phyloP scores from a whole-genome alignment of 352 stramenopile species.

The Pythium utonaiense region DNA sequence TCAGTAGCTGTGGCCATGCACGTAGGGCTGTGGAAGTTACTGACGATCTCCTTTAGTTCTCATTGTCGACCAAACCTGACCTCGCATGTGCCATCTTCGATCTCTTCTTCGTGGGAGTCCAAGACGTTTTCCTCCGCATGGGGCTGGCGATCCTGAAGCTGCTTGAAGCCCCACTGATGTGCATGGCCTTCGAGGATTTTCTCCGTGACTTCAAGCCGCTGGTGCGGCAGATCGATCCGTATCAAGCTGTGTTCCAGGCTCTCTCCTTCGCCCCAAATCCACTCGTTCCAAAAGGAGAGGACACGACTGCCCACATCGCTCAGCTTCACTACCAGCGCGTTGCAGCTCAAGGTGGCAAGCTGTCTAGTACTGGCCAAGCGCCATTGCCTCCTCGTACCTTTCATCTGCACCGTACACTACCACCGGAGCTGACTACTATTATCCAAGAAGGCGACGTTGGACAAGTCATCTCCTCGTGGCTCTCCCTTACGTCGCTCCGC shows the following conservation, averaged over 20 bases:
- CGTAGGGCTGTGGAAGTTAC: too few species aligned
- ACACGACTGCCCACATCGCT: slow-evolving; percentile 57
- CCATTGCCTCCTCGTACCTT: slow-evolving; percentile 38
- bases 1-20: not conserved
- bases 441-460: slow-evolving; percentile 38
- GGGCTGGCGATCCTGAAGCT: slow-evolving; percentile 78
- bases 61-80: slow-evolving; percentile 76
- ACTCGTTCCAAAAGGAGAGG: slow-evolving; percentile 34
- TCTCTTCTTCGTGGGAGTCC: slow-evolving; percentile 75
- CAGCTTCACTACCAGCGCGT: slow-evolving; percentile 40
- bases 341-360: not conserved
- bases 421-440: slow-evolving; percentile 41
- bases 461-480: slow-evolving; percentile 40
- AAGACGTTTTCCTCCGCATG: slow-evolving; percentile 79
- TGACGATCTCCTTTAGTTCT: slow-evolving; percentile 41
- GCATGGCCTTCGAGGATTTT: slow-evolving; percentile 82
- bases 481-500: slow-evolving; percentile 36
- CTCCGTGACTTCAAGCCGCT: slow-evolving; percentile 79
- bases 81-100: slow-evolving; percentile 82
- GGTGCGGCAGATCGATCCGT: slow-evolving; percentile 70
- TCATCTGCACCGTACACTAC: slow-evolving; percentile 57
- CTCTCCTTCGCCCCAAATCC: slow-evolving; percentile 52
- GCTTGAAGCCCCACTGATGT: slow-evolving; percentile 77
- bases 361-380: slow-evolving; percentile 25
- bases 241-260: slow-evolving; percentile 65